Conservation (phyloP, 345 rosid species). For the Combretum micranthum region DNA sequence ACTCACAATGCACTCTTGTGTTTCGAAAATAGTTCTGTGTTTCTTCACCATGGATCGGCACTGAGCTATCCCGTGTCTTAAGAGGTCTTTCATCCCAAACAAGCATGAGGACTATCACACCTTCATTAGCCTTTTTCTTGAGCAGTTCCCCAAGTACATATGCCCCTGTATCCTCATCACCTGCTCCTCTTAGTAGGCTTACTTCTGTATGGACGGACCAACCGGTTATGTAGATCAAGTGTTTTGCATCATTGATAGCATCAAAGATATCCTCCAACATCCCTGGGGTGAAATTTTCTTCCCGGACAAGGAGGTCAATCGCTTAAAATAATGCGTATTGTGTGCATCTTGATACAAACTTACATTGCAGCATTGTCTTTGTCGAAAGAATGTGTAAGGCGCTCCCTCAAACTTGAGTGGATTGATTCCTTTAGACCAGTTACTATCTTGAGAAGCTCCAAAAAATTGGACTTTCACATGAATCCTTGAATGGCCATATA, state of each 20-base stretch:
- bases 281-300: conserved; percentile 24
- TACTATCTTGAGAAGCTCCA: conserved; percentile 18
- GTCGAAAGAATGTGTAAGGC: conserved; percentile 48
- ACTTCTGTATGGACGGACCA: conserved; percentile 66
- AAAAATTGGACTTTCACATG: conserved; percentile 37
- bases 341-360: conserved; percentile 86
- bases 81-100: conserved; percentile 83
- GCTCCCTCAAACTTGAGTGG: conserved; percentile 32
- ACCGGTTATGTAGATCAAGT: conserved; percentile 66
- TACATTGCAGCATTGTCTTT: conserved; percentile 55
- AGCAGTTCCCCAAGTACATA: conserved; percentile 50
- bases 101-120: conserved; percentile 55
- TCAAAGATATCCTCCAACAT: conserved; percentile 83
- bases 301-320: conserved; percentile 7
- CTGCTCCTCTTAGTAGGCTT: conserved; percentile 50
- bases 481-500: conserved; percentile 39
- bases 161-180: conserved; percentile 15
- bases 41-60: conserved; percentile 72
- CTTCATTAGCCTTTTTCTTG: conserved; percentile 52
- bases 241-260: conserved; percentile 45
- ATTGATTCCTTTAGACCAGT: conserved; percentile 61
- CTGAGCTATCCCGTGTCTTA: conserved; percentile 42
- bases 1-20: conserved; percentile 51
- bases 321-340: conserved; percentile 22
- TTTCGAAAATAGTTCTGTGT: conserved; percentile 40